Percentiles rank a stretch among this genome's conserved stretches.
Conservation (phyloP, 306 rosid genomes). For the Luffa aegyptiaca region DNA sequence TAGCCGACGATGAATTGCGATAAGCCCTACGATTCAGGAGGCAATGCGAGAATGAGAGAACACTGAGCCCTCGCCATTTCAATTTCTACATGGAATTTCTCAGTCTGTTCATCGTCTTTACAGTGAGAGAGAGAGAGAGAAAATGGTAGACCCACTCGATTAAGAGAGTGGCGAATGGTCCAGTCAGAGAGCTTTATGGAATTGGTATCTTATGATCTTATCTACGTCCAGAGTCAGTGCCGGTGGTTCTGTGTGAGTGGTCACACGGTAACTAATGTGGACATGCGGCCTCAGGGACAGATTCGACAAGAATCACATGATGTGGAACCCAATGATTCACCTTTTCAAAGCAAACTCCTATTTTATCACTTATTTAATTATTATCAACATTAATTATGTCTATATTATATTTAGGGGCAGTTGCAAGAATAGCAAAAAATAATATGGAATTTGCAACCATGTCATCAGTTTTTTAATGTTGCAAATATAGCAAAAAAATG, state of each 20-base stretch:
- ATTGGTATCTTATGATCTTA: not conserved
- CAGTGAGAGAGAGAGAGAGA: constrained; percentile 19
- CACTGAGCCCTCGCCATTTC: not conserved
- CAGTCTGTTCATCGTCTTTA: constrained; percentile 13
- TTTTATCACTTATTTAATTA: not conserved
- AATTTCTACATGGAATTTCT: not conserved
- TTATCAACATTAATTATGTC: not conserved
- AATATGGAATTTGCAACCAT: too few species aligned
- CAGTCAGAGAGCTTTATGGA: constrained; percentile 8
- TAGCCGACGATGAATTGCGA: constrained; percentile 38
- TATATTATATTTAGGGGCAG: too few species aligned
- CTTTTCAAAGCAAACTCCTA: not conserved
- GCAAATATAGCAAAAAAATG: too few species aligned
- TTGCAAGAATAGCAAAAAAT: too few species aligned
- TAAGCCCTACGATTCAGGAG: constrained; percentile 59
- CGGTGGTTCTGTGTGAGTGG: constrained; percentile 16
- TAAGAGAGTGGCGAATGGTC: constrained; percentile 11
- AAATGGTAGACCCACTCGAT: constrained; percentile 21
- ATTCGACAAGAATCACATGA: not conserved
- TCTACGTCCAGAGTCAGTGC: constrained; percentile 8
- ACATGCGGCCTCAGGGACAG: not conserved
- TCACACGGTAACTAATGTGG: constrained; percentile 4
- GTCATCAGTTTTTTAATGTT: too few species aligned
- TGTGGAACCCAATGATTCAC: not conserved
- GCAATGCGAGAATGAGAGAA: constrained; percentile 43